Base-by-base conservation (phyloP, 441 rosid genomes). In the Aquilaria agallochum region DNA sequence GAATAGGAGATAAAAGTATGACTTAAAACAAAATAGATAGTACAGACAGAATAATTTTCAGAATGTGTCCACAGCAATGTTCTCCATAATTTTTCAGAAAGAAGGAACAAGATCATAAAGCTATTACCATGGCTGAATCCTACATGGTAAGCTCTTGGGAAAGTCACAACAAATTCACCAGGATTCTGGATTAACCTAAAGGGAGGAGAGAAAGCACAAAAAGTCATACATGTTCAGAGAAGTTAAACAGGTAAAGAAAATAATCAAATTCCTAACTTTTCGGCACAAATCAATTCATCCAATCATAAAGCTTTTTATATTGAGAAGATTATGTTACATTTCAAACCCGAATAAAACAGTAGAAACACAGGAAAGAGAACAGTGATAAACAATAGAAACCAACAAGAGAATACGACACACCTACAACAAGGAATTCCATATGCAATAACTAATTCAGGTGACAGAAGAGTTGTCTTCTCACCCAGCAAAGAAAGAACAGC, bases 91-190 rank as follows among this genome's bases (percentile, higher is more conserved):
- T 45, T 56, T 45, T 60, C 47, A 50, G 49, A 63, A 63, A 50
- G 32, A 36, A 10, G 31, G 33, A 40, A 69, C 47, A 40, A 59
- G 74, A 65, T 27, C 52, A 55, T 49, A 63, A 72, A 72, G 73
- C 68, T 72, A 74, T 85, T 90, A 96, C 99, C 98, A 14, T 96
- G 99, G 89, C 99, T 96, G 96, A 96, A 93, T 78, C 99, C 99
- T 69, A 85, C 88, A 78, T 96, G 99, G 77, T 96, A 96, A 65
- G 99, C 96, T 81, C 99, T 83, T 32, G 99, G 99, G 75, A 93
- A 96, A 63, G 99, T 96, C 82, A 93, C 98, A 61, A 96, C 98
- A 74, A 90, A 96, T 79, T 93, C 97, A 78, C 99, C 99, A 62
- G 97, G 97, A 80, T 87, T 81, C 78, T 93, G 98, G 70, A 93